Base-by-base conservation (phyloP, 352 stramenopile genomes). In the Pythium brassicae region DNA sequence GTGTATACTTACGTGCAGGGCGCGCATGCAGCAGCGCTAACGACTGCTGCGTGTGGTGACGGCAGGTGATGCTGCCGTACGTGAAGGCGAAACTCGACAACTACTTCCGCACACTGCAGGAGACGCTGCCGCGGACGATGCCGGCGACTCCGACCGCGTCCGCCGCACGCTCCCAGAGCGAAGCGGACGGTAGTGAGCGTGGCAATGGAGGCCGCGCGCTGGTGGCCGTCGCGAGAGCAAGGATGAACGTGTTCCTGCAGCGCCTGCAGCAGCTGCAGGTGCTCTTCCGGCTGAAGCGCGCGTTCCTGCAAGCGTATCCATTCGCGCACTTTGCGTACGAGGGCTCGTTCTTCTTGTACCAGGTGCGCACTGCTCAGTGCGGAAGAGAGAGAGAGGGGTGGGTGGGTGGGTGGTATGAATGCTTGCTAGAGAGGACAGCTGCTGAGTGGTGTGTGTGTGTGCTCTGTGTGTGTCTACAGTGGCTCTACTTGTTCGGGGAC, bases 401-500 rank as follows among this genome's bases (percentile, higher is more conserved):
- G 29, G 29, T 4, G 9, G 29, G 5, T 35, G 29, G 32, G 32
- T 37, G 32, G 32, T 37, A n/a, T n/a, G n/a, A n/a, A n/a, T n/a
- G n/a, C n/a, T n/a, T n/a, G n/a, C n/a, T 35, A 35, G 29, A 10
- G 29, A 4, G 29, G 29, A 35, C 29, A 11, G 32, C 5, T 23
- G 15, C 19, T 45, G 17, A 23, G 39, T 23, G 19, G 39, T 40
- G 40, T 42, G 43, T 15, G 22, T n/a, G n/a, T n/a, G n/a, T 34
- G 17, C 17, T 49, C 25, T 37, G 29, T 63, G 3, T 27, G 48
- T 25, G 15, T 23, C 17, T 34, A 7, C 45, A 95, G 74, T 91
- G 81, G 85, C 56, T 93, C 25, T 95, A 95, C 68, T 54, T 95
- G 54, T 87, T 95, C 64, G 83, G 81, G 25, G 79, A 93, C 43